Conservation (phyloP, 352 stramenopile species). For the Lagenidium giganteum region DNA sequence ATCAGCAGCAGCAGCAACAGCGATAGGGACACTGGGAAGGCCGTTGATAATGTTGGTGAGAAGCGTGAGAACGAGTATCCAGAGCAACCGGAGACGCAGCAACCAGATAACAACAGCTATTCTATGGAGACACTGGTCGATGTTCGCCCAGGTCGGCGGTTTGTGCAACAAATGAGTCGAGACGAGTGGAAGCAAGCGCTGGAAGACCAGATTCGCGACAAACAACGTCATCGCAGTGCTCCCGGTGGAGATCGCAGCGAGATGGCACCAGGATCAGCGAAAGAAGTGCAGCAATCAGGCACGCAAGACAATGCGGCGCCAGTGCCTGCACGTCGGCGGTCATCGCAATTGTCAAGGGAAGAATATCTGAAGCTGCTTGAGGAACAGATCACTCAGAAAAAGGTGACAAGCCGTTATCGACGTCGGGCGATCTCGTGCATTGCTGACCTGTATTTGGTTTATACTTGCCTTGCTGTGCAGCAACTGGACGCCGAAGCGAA, state of each 20-base stretch:
- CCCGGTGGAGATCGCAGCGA: not conserved
- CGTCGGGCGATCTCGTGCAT: too few relatives aligned
- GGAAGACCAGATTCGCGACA: slow-evolving; percentile 44
- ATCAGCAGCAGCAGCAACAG: too few relatives aligned
- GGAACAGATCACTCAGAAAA: slow-evolving; percentile 48
- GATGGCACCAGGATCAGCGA: slow-evolving; percentile 19
- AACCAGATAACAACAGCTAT: not conserved
- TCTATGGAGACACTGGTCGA: not conserved
- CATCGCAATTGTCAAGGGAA: slow-evolving; percentile 21
- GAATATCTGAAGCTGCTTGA: slow-evolving; percentile 32
- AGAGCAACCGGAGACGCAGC: too few relatives aligned
- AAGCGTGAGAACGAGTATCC: too few relatives aligned
- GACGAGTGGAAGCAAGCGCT: slow-evolving; percentile 38
- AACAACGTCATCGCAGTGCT: slow-evolving; percentile 22
- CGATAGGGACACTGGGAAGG: too few relatives aligned
- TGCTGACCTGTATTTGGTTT: not conserved
- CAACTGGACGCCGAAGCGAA: too few relatives aligned
- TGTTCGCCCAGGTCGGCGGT: slow-evolving; percentile 14
- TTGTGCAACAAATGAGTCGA: slow-evolving; percentile 31
- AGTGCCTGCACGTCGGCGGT: not conserved
- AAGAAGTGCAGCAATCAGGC: too few relatives aligned
- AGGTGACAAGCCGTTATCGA: too few relatives aligned
- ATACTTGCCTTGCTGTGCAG: not conserved
- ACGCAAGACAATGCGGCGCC: not conserved
- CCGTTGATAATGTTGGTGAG: too few relatives aligned